Conservation (phyloP, 495 filamentous ascomycete species). For the Lasiosphaeris hirsuta region DNA sequence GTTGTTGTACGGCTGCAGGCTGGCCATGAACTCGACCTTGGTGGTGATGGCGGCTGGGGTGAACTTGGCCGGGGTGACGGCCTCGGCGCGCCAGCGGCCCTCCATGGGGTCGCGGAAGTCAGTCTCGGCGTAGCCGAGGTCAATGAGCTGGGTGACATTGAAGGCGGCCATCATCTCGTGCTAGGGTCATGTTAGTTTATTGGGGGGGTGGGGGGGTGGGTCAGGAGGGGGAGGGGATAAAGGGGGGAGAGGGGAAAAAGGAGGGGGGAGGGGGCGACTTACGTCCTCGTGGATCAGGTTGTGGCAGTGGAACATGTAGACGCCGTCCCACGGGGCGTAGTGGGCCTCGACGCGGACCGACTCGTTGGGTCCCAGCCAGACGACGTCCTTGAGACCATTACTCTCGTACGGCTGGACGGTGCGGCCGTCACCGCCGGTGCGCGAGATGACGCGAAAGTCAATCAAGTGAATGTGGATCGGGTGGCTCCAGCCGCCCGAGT, state of each 20-base stretch:
- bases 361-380: conserved; percentile 46
- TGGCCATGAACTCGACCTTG: conserved; percentile 30
- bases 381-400: conserved; percentile 51
- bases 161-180: conserved; percentile 62
- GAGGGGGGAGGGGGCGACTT: conserved; percentile 2
- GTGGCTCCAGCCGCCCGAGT: conserved; percentile 46
- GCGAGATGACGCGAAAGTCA: conserved; percentile 51
- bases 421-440: conserved; percentile 31
- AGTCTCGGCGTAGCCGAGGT: conserved; percentile 48
- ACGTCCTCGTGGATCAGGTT: conserved; percentile 57
- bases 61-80: conserved; percentile 23
- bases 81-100: conserved; percentile 27
- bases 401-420: conserved; percentile 47
- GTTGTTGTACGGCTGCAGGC: conserved; percentile 27
- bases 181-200: conserved; percentile 5
- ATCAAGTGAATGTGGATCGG: conserved; percentile 60
- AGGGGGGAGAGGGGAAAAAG: not conserved
- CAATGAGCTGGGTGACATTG: conserved; percentile 47
- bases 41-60: conserved; percentile 24
- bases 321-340: conserved; percentile 51
- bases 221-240: not conserved
- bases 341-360: conserved; percentile 47
- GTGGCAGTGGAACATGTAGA: conserved; percentile 59
- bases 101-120: conserved; percentile 38
- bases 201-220: not conserved